A percentile compares a stretch with the other conserved stretches of the same genome.
These are phyloP conservation scores for Penicillium cinerascens DNA, from an alignment of 495 filamentous ascomycete genomes.

Conservation along the genomic window DNA sequence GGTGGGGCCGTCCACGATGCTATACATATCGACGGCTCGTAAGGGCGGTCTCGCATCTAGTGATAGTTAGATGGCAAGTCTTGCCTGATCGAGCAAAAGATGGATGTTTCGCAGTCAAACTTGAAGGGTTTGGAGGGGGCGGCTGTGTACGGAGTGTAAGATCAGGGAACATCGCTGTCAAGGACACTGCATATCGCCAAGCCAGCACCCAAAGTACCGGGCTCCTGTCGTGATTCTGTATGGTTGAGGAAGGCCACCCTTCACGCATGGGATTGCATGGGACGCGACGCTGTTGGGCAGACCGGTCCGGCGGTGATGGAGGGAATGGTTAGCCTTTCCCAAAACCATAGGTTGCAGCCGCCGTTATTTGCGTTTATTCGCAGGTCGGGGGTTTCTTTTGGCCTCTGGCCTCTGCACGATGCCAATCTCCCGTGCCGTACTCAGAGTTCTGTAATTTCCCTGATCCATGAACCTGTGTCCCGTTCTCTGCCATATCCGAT, in stretches of 20 bases:
- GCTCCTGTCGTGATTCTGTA: slow-evolving; percentile 6
- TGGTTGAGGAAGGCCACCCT: slow-evolving; percentile 2
- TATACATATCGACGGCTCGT: neutral
- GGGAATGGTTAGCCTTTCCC: slow-evolving; percentile 22
- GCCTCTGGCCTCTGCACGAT: neutral
- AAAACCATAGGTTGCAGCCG: slow-evolving; percentile 17
- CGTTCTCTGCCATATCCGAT: neutral
- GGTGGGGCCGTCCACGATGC: neutral
- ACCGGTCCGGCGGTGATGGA: slow-evolving; percentile 21
- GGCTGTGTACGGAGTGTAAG: slow-evolving; percentile 12
- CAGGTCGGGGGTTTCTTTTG: neutral
- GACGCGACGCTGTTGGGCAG: slow-evolving; percentile 22
- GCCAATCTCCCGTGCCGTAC: neutral
- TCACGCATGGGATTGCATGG: slow-evolving; percentile 22
- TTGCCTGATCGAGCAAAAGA: neutral
- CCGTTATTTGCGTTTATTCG: slow-evolving; percentile 14
- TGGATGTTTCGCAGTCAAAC: neutral
- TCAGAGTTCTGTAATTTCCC: neutral
- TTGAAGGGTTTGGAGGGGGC: neutral
- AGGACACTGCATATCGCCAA: neutral
- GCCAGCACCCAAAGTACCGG: slow-evolving; percentile 13
- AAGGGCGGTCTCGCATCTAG: neutral
- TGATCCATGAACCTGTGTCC: neutral
- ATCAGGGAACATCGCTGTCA: neutral
- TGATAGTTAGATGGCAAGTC: neutral